Conservation (phyloP, 78 protist genomes). For the Trichosphaerium sp. region DNA sequence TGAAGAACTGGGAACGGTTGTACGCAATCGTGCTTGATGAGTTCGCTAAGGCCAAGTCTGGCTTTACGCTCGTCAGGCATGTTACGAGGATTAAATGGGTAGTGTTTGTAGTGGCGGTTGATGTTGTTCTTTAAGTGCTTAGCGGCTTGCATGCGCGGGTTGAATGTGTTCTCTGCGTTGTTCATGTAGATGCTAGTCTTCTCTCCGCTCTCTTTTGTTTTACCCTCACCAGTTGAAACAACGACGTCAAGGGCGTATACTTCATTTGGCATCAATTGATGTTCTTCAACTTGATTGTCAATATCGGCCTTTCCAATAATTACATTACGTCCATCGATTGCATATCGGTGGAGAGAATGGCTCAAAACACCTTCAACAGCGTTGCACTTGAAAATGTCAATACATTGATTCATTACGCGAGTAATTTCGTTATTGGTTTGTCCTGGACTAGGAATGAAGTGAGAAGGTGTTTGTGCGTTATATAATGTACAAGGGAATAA, state of each 20-base stretch:
- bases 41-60: conserved; percentile 79
- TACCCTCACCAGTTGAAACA: conserved; percentile 83
- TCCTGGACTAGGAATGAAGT: conserved; percentile 16
- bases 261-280: conserved; percentile 30
- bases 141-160: conserved; percentile 76
- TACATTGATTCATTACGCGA: conserved; percentile 43
- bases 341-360: conserved; percentile 74
- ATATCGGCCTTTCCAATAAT: conserved; percentile 41
- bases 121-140: conserved; percentile 60
- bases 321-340: conserved; percentile 74
- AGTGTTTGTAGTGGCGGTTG: conserved; percentile 15
- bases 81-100: conserved; percentile 60
- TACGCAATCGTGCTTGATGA: conserved; percentile 68
- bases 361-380: conserved; percentile 86
- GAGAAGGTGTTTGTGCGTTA: background rate
- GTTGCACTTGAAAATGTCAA: conserved; percentile 40
- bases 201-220: conserved; percentile 29
- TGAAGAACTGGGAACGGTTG: conserved; percentile 77
- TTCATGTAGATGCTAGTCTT: conserved; percentile 83
- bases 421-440: conserved; percentile 54
- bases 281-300: conserved; percentile 35
- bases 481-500: no score
- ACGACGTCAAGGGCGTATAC: conserved; percentile 78
- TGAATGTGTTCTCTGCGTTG: conserved; percentile 56
- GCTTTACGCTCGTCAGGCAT: conserved; percentile 59